Evolutionary conservation across 2,329 filamentous ascomycete species (phyloP), one percentile per base, ranked within the genome.

Genomic region (Aspergillus puulaauensis): DNA sequence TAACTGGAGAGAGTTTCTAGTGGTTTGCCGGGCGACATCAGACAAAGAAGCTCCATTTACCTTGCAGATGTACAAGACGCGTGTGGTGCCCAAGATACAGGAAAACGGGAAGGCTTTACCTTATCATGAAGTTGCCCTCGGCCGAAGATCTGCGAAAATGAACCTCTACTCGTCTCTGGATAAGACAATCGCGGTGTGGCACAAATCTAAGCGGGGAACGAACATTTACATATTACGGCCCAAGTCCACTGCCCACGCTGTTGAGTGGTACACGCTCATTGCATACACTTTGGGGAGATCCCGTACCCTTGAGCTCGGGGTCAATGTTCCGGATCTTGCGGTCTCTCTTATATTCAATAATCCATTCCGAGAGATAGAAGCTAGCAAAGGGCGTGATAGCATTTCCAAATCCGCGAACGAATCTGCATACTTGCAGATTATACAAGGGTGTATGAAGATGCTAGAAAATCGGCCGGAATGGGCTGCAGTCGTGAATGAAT

Each of bases 231-330:
- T 89, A 59, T 80, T 89, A 71, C 81, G 84, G 31, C 80, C 86
- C 6, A 80, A 83, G 12, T 86, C 86, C 17, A 79, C 81, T 2
- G 82, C 84, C 6, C 83, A 83, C 64, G 83, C 85, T 6, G 82
- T 87, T 9, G 86, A 89, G 68, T 89, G 86, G 86, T 88, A 86
- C 67, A 88, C 86, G 0, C 88, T 88, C 61, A 75, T 89, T 14
- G 78, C 82, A 12, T 82, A 83, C 52, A 76, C 82, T 7, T 74
- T 89, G 19, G 86, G 86, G 39, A 84, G 81, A 79, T 77, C 79
- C 46, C 79, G 84, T 54, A 78, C 83, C 4, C 76, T 78, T 39
- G 81, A 80, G 33, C 75, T 89, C 9, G 79, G 85, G 54, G 80
- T 89, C 63, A 80, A 83, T 59, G 82, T 89, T 11, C 86, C 86